Base-by-base conservation (phyloP, 257 asterid genomes). In the Lycium ferocissimum region DNA sequence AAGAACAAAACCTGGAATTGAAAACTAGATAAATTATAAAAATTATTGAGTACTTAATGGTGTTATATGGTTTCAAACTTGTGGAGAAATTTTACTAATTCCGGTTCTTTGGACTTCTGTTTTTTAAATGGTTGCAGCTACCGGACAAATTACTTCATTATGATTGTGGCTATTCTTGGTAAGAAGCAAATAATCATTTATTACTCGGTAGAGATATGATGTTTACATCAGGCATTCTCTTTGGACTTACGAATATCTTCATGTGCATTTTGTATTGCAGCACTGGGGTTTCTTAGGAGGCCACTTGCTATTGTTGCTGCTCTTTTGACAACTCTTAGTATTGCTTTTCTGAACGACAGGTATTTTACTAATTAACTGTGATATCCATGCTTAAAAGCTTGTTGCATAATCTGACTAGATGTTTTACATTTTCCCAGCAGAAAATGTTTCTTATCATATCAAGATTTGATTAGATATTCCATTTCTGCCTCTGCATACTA, bases 261-360 rank as follows among this genome's bases (percentile, higher is more conserved):
- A 45, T 84, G 56, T 86, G 85, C 40, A 6, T 80, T 88, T 53
- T 49, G 85, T n/a, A 83, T 76, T 91, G 89, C 91, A 95, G 99
- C 97, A 58, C 51, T 95, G 90, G 97, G 93, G 63, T 94, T 95
- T 92, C 91, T 95, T 54, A 88, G 92, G 89, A 93, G 93, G 89
- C 98, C 99, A 17, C 86, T 94, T 51, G 93, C 99, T 26, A 91
- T 95, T 86, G 89, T 95, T 88, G 99, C 99, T 82, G 97, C 99
- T 17, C 81, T 93, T 37, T 85, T 87, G 91, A 95, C 98, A 84
- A 95, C 99, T 86, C 91, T 95, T 79, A 92, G 94, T 91, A 87
- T 92, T 80, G 98, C 99, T 78, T 90, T 92, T 89, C 96, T 95
- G 83, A 95, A 95, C 88, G 99, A 95, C 87, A 95, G 99, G 99